Percentiles rank a stretch among this genome's conserved stretches.
phyloP scores from a whole-genome alignment of 306 rosid species.

The Vigna unguiculata region DNA sequence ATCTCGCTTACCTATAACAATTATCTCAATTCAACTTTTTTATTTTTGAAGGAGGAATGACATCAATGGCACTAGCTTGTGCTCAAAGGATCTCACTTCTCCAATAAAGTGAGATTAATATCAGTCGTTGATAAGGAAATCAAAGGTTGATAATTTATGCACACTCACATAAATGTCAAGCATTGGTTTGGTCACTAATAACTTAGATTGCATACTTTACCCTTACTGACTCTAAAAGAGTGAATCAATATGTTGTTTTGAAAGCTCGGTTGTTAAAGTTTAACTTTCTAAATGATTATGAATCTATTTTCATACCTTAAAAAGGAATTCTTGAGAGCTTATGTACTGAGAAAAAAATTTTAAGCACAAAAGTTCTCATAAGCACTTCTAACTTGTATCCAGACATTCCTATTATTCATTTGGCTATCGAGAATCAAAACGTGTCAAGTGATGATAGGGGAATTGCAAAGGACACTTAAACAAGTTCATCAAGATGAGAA shows the following conservation, averaged over 20 bases:
- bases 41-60: conserved; percentile 16
- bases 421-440: neutral
- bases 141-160: neutral
- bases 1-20: conserved; percentile 89
- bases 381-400: neutral
- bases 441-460: neutral
- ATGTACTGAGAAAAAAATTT: too few relatives aligned
- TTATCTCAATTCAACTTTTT: neutral
- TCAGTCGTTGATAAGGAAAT: neutral
- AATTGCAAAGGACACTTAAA: neutral
- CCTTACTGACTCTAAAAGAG: neutral
- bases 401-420: neutral
- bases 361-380: neutral
- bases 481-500: neutral
- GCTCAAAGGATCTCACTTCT: neutral
- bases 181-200: neutral
- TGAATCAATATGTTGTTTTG: conserved; percentile 6
- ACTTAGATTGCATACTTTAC: neutral
- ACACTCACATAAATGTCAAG: neutral
- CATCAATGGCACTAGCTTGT: neutral
- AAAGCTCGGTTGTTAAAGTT: conserved; percentile 22
- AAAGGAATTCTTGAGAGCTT: too few relatives aligned
- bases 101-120: neutral
- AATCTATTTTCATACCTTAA: too few relatives aligned
- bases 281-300: neutral